A percentile compares a stretch with the other conserved stretches of the same genome.
Evolutionary conservation across 2,329 filamentous ascomycete species (phyloP).

Genomic region (Ophiostoma sp.): DNA sequence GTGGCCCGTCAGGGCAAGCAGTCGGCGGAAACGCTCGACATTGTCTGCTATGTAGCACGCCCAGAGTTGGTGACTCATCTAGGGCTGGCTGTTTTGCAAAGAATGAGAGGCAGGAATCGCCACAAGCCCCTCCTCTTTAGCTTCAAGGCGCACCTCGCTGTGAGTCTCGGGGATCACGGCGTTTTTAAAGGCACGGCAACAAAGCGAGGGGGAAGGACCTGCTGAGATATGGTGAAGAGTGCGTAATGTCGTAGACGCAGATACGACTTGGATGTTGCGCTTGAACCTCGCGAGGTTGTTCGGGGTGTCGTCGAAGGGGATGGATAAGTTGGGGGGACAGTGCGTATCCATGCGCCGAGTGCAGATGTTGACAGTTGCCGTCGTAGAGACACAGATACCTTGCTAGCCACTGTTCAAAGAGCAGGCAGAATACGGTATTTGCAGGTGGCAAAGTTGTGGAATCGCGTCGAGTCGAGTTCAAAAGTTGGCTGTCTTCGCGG

Average conservation of each 20-base stretch:
- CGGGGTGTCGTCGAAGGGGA: background rate
- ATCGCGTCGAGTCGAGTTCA: background rate
- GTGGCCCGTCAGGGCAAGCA: conserved; percentile 68
- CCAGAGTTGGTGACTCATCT: conserved; percentile 85
- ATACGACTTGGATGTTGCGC: background rate
- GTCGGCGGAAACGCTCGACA: conserved; percentile 87
- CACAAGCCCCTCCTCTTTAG: conserved; percentile 36
- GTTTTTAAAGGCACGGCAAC: conserved; percentile 73
- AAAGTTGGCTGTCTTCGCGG: background rate
- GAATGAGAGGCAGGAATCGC: conserved; percentile 14
- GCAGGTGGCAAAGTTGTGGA: conserved; percentile 2
- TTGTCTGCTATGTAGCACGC: conserved; percentile 96
- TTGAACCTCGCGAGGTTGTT: background rate
- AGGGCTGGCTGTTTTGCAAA: conserved; percentile 13
- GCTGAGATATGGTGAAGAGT: background rate
- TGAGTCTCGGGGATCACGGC: conserved; percentile 82
- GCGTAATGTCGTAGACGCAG: background rate
- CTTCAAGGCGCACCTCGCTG: conserved; percentile 75
- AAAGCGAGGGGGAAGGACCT: conserved; percentile 22
- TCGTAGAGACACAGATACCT: background rate
- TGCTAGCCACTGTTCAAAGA: background rate
- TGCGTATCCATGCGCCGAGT: background rate
- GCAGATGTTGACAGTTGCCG: background rate
- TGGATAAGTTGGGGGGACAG: background rate
- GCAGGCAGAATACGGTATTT: background rate